Evolutionary conservation across 345 rosid species (phyloP).

Genomic region (Eucalyptus rudis): DNA sequence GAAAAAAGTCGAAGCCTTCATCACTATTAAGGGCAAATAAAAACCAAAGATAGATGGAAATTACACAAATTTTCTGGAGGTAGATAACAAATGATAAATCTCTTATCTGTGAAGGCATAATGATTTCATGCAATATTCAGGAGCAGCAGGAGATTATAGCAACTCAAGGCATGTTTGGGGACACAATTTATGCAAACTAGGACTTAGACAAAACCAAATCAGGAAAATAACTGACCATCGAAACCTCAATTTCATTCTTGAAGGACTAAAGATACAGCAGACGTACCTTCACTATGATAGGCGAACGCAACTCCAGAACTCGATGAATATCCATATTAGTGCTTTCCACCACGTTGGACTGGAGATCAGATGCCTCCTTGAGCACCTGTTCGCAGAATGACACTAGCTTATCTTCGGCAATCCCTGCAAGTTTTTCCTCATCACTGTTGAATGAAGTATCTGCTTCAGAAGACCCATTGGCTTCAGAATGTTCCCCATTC

Average conservation of each 20-base stretch:
- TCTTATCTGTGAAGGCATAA: not conserved
- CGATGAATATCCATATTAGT: slow-evolving; percentile 82
- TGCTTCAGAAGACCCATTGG: slow-evolving; percentile 1
- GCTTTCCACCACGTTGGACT: slow-evolving; percentile 58
- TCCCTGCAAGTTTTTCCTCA: slow-evolving; percentile 41
- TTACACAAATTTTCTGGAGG: not conserved
- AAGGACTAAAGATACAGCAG: not conserved
- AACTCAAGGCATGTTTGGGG: not conserved
- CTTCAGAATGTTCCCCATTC: slow-evolving; percentile 11
- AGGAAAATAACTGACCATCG: not conserved
- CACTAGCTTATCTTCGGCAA: slow-evolving; percentile 78
- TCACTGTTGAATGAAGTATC: slow-evolving; percentile 9
- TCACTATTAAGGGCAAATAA: not conserved
- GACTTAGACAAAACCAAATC: not conserved
- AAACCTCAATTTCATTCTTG: not conserved
- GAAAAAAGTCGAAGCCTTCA: not conserved
- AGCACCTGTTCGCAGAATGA: slow-evolving; percentile 88
- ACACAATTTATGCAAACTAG: not conserved
- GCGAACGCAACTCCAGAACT: slow-evolving; percentile 84
- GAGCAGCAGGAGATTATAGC: not conserved
- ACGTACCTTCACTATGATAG: slow-evolving; percentile 79
- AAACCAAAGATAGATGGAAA: not conserved
- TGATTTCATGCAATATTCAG: not conserved
- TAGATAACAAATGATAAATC: not conserved
- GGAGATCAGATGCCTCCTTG: slow-evolving; percentile 78